These are phyloP conservation scores for Collybia sp. DNA, from an alignment of 768 basidiomycete species.

Conservation along the genomic window DNA sequence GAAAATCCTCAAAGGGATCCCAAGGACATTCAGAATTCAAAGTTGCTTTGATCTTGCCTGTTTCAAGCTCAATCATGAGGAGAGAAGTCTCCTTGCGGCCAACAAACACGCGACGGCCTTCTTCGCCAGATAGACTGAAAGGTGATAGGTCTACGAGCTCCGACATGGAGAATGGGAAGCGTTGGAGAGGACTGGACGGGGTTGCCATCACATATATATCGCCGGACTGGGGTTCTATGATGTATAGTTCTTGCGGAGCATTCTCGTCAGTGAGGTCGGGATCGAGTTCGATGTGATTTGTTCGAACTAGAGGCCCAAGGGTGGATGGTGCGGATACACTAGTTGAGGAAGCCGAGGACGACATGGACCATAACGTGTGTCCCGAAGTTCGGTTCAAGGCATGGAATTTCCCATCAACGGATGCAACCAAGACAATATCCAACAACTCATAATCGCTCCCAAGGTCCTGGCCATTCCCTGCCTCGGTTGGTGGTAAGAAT, in stretches of 20 bases:
- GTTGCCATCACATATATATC: conserved; percentile 85
- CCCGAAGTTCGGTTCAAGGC: conserved; percentile 88
- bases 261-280: conserved; percentile 51
- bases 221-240: conserved; percentile 93
- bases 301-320: conserved; percentile 72
- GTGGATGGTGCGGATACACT: conserved; percentile 41
- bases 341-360: conserved; percentile 43
- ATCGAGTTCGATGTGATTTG: conserved; percentile 55
- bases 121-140: conserved; percentile 63
- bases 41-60: conserved; percentile 73
- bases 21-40: conserved; percentile 77
- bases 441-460: conserved; percentile 56
- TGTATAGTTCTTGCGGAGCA: conserved; percentile 68
- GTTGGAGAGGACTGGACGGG: conserved; percentile 68
- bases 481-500: conserved; percentile 12
- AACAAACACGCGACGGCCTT: conserved; percentile 73
- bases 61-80: conserved; percentile 69
- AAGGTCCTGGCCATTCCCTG: conserved; percentile 13
- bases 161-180: conserved; percentile 87
- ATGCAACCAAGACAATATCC: conserved; percentile 85
- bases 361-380: conserved; percentile 84
- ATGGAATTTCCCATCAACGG: conserved; percentile 93
- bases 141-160: conserved; percentile 91
- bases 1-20: conserved; percentile 58
- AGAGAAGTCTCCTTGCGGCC: conserved; percentile 89